A percentile compares a stretch with the other conserved stretches of the same genome.
These are phyloP conservation scores for Iris pallida DNA, from an alignment of 116 monocot species.

Conservation along the genomic window DNA sequence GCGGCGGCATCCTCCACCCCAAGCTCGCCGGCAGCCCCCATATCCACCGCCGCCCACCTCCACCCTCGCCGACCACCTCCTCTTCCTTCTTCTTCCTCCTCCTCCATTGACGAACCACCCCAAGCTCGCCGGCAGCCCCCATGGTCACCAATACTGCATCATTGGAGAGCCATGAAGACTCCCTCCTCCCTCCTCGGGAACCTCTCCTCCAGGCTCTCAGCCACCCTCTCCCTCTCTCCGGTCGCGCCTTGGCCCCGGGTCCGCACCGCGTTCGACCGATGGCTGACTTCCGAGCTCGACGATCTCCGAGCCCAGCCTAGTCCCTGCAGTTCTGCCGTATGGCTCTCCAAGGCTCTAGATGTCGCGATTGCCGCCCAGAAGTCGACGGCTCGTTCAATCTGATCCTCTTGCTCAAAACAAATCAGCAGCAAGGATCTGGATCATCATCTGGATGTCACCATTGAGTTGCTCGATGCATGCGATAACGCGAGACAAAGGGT, in stretches of 20 bases:
- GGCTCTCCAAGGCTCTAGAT: conserved; percentile 24
- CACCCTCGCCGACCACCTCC: no score
- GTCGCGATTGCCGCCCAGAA: conserved; percentile 19
- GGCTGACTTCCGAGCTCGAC: conserved; percentile 40
- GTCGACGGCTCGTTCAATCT: background rate
- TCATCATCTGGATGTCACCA: conserved; percentile 7
- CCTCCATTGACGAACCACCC: no score
- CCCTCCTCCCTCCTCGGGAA: conserved; percentile 34
- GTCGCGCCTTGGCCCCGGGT: conserved; percentile 45
- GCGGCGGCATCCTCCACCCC: no score
- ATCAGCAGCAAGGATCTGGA: background rate
- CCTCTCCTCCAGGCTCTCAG: conserved; percentile 28
- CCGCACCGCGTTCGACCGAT: conserved; percentile 36
- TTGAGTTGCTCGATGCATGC: conserved; percentile 20
- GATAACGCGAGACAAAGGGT: background rate
- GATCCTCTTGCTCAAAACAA: background rate
- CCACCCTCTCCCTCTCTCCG: conserved; percentile 15
- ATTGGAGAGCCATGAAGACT: conserved; percentile 22
- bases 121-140: no score
- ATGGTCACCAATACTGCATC: background rate
- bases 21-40: no score
- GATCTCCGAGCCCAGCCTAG: conserved; percentile 14
- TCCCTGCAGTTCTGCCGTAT: conserved; percentile 6
- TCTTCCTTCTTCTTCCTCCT: no score
- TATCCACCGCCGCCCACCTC: no score